Base-by-base conservation (phyloP, 257 asterid species). In the Perilla frutescens region DNA sequence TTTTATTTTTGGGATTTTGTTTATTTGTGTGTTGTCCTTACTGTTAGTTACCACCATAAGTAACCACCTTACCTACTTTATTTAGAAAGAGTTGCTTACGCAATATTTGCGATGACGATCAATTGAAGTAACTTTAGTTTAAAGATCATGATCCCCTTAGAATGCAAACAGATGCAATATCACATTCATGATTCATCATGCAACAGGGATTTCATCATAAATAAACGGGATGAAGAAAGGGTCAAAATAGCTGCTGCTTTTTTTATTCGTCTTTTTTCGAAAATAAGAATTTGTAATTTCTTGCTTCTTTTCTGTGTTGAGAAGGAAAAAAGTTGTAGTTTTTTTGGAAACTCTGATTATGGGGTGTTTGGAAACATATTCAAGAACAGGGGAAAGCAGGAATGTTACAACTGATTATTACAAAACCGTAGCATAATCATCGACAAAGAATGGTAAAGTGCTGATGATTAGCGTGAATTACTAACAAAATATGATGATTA, bases 21-120 rank as follows among this genome's bases (percentile, higher is more conserved):
- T 56, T 56, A 32, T 29, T 26, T 56, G 41, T 70, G 53, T 11
- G 15, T 43, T 70, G 56, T 70, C 56, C 53, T 50, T 58, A 13
- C 5, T 20, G 58, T 70, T 64, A n/a, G 69, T 45, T 41, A 39
- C 43, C 65, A 39, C 43, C 58, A 32, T 58, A 12, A 47, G 54
- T 49, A 65, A 56, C 74, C 57, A 72, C 67, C 60, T 58, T 44
- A 78, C 79, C 81, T 59, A 72, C 72, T 66, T 53, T n/a, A 2
- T 64, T 36, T 43, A 67, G 45, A 57, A 53, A 75, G 29, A 36
- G 41, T 60, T 68, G 58, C 60, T 69, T 69, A 54, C n/a, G 50
- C 41, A 31, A 13, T 20, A 41, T 50, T 9, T 13, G 5, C 41
- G 26, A 70, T 44, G 36, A 3, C 9, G 12, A 54, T 9, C n/a